Evolutionary conservation across 768 basidiomycete genomes (phyloP).

Genomic region (Psilocybe subaeruginosa): DNA sequence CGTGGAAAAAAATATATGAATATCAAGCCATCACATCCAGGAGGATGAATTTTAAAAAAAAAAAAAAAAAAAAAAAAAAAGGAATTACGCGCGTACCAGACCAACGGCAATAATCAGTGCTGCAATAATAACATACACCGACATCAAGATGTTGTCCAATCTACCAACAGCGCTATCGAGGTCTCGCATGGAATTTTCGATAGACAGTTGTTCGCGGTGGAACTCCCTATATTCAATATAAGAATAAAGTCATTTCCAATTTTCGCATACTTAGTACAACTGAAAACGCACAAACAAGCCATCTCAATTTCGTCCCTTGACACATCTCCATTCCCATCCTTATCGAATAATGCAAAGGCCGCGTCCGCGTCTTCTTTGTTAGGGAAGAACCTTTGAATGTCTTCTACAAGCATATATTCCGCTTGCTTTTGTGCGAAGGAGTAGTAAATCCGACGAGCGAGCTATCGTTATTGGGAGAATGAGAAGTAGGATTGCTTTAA

Average conservation of each 20-base stretch:
- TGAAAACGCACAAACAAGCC: slow-evolving; percentile 58
- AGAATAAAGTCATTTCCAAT: neutral
- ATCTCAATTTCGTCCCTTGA: slow-evolving; percentile 77
- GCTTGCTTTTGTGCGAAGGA: slow-evolving; percentile 71
- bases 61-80: neutral
- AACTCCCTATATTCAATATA: slow-evolving; percentile 56
- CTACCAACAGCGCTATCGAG: slow-evolving; percentile 88
- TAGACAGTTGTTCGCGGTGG: slow-evolving; percentile 83
- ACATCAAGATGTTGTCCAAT: slow-evolving; percentile 87
- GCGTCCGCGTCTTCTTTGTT: slow-evolving; percentile 66
- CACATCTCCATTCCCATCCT: slow-evolving; percentile 73
- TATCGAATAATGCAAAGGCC: slow-evolving; percentile 72
- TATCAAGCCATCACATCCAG: neutral
- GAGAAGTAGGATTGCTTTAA: slow-evolving; percentile 1
- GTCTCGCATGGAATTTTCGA: slow-evolving; percentile 87
- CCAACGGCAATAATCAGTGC: slow-evolving; percentile 84
- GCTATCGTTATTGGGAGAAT: slow-evolving; percentile 37
- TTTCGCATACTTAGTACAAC: neutral
- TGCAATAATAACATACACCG: slow-evolving; percentile 70
- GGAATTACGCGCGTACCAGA: slow-evolving; percentile 48
- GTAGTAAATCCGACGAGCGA: slow-evolving; percentile 86
- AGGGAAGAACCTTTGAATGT: slow-evolving; percentile 75
- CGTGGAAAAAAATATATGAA: slow-evolving; percentile 3
- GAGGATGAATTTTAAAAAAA: neutral
- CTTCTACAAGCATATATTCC: slow-evolving; percentile 62